Percentiles rank a stretch among this genome's conserved stretches.
These are phyloP conservation scores for Candida silvicultrix DNA, from an alignment of 805 yeast genomes.

Conservation along the genomic window DNA sequence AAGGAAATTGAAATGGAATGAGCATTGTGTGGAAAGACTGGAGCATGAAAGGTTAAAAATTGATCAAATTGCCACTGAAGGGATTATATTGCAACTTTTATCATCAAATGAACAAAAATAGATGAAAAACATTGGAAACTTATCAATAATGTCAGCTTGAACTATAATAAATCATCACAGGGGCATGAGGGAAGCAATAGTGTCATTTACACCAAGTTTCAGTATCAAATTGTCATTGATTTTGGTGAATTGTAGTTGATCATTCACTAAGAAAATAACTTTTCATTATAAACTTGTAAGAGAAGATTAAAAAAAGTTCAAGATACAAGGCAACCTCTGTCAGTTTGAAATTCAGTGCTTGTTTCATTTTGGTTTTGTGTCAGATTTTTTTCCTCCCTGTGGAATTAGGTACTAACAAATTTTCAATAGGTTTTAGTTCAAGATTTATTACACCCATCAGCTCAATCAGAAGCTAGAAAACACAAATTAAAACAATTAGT, in stretches of 20 bases:
- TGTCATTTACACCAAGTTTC: neutral
- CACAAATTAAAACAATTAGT: slow-evolving; percentile 98
- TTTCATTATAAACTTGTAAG: neutral
- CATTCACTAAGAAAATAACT: neutral
- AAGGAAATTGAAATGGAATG: too few species aligned
- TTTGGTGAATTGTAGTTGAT: neutral
- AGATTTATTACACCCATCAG: slow-evolving; percentile 97
- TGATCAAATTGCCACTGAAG: neutral
- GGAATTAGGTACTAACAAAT: slow-evolving; percentile 16
- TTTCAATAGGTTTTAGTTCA: slow-evolving; percentile 84
- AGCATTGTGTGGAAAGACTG: neutral
- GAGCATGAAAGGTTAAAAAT: neutral
- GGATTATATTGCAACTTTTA: neutral
- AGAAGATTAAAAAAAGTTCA: neutral
- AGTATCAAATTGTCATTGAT: neutral
- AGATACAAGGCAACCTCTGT: neutral
- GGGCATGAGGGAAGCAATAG: neutral
- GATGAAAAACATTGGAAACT: too few species aligned
- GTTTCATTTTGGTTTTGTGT: neutral
- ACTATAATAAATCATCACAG: neutral
- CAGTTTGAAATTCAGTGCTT: neutral
- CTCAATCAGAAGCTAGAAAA: slow-evolving; percentile 93
- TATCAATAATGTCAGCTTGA: too few species aligned
- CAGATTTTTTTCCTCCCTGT: too few species aligned
- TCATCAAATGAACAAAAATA: too few species aligned